Base-by-base conservation (phyloP, 495 filamentous ascomycete species). In the Tetracladium setigerum region DNA sequence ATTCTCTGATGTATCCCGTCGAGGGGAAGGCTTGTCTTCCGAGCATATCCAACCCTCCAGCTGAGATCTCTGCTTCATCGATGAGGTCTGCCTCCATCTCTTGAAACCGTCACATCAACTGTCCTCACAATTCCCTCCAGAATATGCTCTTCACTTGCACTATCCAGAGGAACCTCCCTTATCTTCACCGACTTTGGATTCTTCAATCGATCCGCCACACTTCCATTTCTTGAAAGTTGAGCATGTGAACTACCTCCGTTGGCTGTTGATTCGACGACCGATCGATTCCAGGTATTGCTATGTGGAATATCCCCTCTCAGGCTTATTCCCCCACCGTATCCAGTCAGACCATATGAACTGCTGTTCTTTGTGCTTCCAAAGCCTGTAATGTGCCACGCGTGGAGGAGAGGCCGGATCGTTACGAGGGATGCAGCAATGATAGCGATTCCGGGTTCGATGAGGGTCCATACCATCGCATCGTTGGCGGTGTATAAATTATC, bases 401-500 rank as follows among this genome's bases (percentile, higher is more conserved):
- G 63, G 30, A 70, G 62, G 15, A 70, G 55, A 10, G 67, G 67
- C 2, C 67, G 64, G 13, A 70, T 67, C 1, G 67, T 68, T 12
- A 62, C 58, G 15, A 68, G 62, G 41, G 59, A 65, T 7, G 66
- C 62, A 13, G 66, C 66, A 4, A 62, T 55, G 22, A 70, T 69
- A 15, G 67, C 67, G 30, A 70, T 60, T 9, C 66, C 67, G 1
- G 67, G 67, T 49, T 70, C 67, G 30, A 70, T 50, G 19, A 68
- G 44, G 12, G 67, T 67, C 67, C 67, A 70, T 2, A 67, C 60
- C 67, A 66, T 67, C 3, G 63, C 61, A 19, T 64, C 50, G 15
- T 65, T 70, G 32, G 11, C 57, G 58, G 53, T 63, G 65, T 59
- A 57, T 17, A 70, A 52, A 12, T 64, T 61, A 40, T 70, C 64